phyloP scores from a whole-genome alignment of 345 rosid genomes.

The Arabis hirsuta region DNA sequence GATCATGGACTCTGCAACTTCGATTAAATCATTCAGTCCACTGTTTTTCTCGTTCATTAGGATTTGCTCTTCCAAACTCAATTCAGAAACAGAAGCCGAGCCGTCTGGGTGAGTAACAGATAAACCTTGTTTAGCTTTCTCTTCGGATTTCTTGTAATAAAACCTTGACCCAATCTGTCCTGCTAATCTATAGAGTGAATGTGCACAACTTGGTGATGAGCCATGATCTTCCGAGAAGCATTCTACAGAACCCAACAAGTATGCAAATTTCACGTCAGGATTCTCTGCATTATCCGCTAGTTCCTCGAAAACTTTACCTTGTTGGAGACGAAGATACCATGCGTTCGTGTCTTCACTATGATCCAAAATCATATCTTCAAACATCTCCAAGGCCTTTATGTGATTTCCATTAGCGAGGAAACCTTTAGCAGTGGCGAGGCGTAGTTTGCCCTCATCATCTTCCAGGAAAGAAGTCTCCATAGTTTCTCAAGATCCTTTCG shows the following conservation, averaged over 20 bases:
- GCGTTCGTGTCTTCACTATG: not conserved
- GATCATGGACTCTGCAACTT: not conserved
- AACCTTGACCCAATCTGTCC: not conserved
- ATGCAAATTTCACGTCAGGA: not conserved
- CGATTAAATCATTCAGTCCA: not conserved
- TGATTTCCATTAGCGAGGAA: not conserved
- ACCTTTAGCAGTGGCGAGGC: not conserved
- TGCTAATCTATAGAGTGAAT: not conserved
- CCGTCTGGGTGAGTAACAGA: not conserved
- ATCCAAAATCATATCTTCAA: not conserved
- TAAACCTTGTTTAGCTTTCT: conserved; percentile 5
- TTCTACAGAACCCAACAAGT: conserved; percentile 10
- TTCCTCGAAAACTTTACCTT: not conserved
- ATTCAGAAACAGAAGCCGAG: not conserved
- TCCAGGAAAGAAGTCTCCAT: not conserved
- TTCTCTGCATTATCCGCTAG: not conserved
- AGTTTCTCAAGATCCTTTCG: not conserved
- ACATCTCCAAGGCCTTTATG: conserved; percentile 8
- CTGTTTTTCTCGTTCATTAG: no score
- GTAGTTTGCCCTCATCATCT: not conserved
- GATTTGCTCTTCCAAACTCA: not conserved
- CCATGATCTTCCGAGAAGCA: not conserved
- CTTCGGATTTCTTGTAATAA: conserved; percentile 25
- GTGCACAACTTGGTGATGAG: not conserved
- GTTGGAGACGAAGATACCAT: not conserved